Evolutionary conservation across 1,139 yeast genomes (phyloP).

Genomic region (Protomyces pachydermus): DNA sequence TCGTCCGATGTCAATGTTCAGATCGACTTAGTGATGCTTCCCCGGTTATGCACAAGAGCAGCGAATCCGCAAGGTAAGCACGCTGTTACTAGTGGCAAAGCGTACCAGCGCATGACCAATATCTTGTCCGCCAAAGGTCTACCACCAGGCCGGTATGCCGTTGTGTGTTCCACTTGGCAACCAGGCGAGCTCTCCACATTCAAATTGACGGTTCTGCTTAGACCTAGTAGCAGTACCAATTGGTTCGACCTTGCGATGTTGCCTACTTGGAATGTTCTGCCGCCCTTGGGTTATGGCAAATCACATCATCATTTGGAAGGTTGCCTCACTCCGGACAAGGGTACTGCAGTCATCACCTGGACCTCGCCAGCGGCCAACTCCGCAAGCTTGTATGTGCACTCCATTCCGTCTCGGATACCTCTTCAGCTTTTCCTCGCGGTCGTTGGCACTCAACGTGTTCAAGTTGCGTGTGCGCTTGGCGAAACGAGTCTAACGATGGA

Average conservation of each 20-base stretch:
- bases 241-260: background rate
- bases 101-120: conserved; percentile 28
- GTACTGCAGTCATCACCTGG: background rate
- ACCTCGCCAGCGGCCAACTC: background rate
- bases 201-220: conserved; percentile 1
- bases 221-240: background rate
- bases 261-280: background rate
- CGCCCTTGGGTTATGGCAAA: background rate
- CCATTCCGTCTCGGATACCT: background rate
- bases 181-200: conserved; percentile 28
- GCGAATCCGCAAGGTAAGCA: conserved; percentile 25
- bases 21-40: background rate
- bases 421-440: background rate
- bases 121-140: background rate
- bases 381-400: background rate
- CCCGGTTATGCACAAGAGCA: background rate
- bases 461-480: background rate
- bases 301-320: background rate
- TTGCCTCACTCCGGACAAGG: background rate
- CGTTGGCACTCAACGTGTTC: background rate
- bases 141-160: conserved; percentile 28
- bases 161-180: conserved; percentile 28
- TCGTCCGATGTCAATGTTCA: conserved; percentile 33
- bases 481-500: background rate
- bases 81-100: conserved; percentile 26